Evolutionary conservation across 1,139 yeast species (phyloP).

Genomic region (Saccharomyces hybrid): DNA sequence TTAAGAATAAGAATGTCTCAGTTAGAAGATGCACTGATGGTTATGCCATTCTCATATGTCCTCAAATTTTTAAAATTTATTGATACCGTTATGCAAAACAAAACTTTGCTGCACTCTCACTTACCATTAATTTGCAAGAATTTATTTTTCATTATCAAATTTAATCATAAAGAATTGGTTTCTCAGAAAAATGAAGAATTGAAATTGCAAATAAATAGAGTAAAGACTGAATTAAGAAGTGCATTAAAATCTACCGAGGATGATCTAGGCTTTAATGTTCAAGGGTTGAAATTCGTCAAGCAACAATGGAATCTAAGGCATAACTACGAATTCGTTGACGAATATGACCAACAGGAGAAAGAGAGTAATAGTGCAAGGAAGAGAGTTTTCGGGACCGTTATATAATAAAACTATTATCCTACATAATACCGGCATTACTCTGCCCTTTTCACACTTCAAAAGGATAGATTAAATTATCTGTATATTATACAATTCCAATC

Average conservation of each 20-base stretch:
- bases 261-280: conserved; percentile 78
- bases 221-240: conserved; percentile 48
- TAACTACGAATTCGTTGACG: conserved; percentile 66
- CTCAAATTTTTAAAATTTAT: conserved; percentile 62
- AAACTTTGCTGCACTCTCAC: conserved; percentile 38
- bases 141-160: conserved; percentile 60
- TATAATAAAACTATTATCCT: conserved; percentile 4
- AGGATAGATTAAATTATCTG: background rate
- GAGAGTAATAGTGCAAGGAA: conserved; percentile 54
- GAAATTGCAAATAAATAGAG: conserved; percentile 50
- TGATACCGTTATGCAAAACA: conserved; percentile 60
- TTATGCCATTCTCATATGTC: conserved; percentile 82
- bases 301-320: conserved; percentile 77
- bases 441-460: background rate
- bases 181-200: conserved; percentile 56
- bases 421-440: background rate
- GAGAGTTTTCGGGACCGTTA: conserved; percentile 49
- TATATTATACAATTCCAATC: background rate
- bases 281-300: conserved; percentile 67
- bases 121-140: conserved; percentile 65
- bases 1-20: conserved; percentile 71
- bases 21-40: conserved; percentile 83
- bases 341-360: conserved; percentile 47
- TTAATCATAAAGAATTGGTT: conserved; percentile 69
- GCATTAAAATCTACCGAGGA: conserved; percentile 47